Evolutionary conservation across 129 eudicot species (phyloP), one percentile per base, ranked within the genome.

Genomic region (Flaveria robusta): DNA sequence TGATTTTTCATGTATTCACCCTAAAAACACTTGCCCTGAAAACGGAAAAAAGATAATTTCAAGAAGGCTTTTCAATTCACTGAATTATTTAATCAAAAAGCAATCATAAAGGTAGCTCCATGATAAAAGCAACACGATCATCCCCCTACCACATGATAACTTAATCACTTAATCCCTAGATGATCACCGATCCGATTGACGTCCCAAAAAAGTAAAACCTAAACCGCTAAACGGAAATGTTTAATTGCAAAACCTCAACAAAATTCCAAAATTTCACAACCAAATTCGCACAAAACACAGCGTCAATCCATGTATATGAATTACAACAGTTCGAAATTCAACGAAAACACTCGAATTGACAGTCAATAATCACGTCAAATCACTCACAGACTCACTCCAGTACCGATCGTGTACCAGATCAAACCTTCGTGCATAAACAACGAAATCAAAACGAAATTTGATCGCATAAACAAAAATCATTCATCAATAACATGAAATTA

Each of bases 61-160:
- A 5, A 10, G 19, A 43, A 59, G 47, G 70, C 37, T 78, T 34
- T 69, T 43, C 13, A 58, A 71, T 13, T 43, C 51, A 70, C 6
- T 22, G 15, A 39, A 66, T 54, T 41, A 42, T 46, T 27, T 16
- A 54, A 55, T 39, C 46, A 65, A 39, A 79, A 65, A 66, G 60
- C 74, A 72, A 79, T 72, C 47, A 79, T 65, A 79, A 79, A 79
- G 68, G 68, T 71, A 2, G 41, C 67, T 27, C 55, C 46, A 65
- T 65, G 59, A 72, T 41, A 22, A 72, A 70, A 64, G 77, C 77
- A 71, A 20, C 56, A 13, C 23, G 59, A 72, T 73, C 79, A 64
- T 72, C 75, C 41, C 12, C 75, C 66, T 72, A 79, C 51, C 67
- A 7, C 68, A 59, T 50, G 31, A 45, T 11, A 41, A 49, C n/a